Evolutionary conservation across 2,329 filamentous ascomycete species (phyloP), one percentile per base, ranked within the genome.

Genomic region (Colletotrichum sidae): DNA sequence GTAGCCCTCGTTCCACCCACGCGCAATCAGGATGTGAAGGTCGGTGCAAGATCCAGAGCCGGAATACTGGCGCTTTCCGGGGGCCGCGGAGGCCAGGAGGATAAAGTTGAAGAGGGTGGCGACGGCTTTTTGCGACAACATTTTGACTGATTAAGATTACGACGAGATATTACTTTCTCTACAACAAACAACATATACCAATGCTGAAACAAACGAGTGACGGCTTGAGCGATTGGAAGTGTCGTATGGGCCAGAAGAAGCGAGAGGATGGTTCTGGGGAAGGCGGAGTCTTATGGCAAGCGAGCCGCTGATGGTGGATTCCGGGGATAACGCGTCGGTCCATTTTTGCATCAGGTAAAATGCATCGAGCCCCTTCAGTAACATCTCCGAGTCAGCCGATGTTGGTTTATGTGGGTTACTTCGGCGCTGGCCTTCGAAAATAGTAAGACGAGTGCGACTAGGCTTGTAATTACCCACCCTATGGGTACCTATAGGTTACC

Each of bases 1-100:
- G 57, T 74, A 75, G 9, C 70, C 73, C 62, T 75, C 72, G 35
- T 72, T 73, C 68, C 71, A 73, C 41, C 72, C 73, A 11, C 68
- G 67, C 37, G 70, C 71, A 33, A 75, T 67, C 60, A 75, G 74
- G 56, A 75, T 55, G 67, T 74, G 73, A 3, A 75, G 68, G n/a
- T 72, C 69, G 17, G 70, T 69, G 69, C 74, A 75, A 2, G 63
- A 66, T 47, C 63, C 63, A 9, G 53, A 33, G 15, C 63, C 63
- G 9, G 63, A 53, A 2, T 58, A 56, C 25, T 66, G 63, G 42
- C 63, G 63, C 42, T 66, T 66, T 17, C 63, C 58, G 15, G 63
- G 63, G 58, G 63, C 63, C 17, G 63, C 63, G 17, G 63, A 57
- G 46, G 63, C 63, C 58, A 57, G 11, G 41, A 66, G 58, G n/a